Percentiles rank a stretch among this genome's conserved stretches.
Conservation (phyloP, 2,329 filamentous ascomycete genomes). For the Talaromyces sp. region DNA sequence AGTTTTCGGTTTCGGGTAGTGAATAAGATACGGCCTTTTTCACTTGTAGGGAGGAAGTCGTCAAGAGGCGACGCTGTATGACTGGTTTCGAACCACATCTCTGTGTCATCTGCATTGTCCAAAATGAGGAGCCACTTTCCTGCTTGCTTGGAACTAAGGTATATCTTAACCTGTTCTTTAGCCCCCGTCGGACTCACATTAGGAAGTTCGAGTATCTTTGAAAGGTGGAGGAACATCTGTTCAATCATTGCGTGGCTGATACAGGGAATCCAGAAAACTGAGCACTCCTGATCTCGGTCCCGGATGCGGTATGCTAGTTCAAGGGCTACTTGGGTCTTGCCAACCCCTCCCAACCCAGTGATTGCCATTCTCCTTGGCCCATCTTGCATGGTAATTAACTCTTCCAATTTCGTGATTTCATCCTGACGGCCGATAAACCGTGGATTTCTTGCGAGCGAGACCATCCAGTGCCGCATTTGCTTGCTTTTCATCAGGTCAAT, state of each 20-base stretch:
- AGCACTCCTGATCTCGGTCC: not conserved
- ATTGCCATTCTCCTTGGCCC: constrained; percentile 9
- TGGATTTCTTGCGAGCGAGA: constrained; percentile 12
- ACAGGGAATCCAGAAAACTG: constrained; percentile 6
- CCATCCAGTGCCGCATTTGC: not conserved
- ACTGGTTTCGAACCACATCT: constrained; percentile 13
- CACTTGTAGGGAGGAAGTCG: constrained; percentile 15
- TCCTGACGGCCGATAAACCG: constrained; percentile 13
- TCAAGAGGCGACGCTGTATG: constrained; percentile 3
- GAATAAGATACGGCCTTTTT: constrained; percentile 22
- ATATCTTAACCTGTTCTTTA: constrained; percentile 7
- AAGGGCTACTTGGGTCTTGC: constrained; percentile 15
- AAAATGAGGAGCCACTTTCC: constrained; percentile 21
- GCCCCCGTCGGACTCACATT: constrained; percentile 17
- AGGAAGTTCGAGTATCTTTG: not conserved
- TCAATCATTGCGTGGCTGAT: not conserved
- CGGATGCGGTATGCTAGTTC: constrained; percentile 10
- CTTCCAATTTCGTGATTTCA: constrained; percentile 10
- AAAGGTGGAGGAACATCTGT: constrained; percentile 1
- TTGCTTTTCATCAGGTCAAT: not conserved
- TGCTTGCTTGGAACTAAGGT: constrained; percentile 12
- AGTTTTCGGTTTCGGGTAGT: constrained; percentile 21
- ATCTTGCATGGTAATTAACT: not conserved
- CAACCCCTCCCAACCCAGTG: constrained; percentile 15
- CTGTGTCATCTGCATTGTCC: constrained; percentile 20